Conservation (phyloP, 2,329 filamentous ascomycete species). For the Penicillium aurantiogriseum region DNA sequence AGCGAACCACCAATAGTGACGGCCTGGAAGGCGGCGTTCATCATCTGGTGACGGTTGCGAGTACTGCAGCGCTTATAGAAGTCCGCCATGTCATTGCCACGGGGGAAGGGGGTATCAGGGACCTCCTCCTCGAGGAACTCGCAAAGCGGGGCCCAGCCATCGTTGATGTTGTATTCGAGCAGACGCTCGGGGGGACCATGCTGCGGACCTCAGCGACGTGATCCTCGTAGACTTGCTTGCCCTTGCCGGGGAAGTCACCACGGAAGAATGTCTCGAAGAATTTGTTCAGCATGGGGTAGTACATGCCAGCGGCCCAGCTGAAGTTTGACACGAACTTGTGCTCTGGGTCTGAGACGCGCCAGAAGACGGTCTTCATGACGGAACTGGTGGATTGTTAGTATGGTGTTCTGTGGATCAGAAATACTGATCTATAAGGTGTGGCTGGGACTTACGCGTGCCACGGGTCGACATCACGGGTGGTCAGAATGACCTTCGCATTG, state of each 20-base stretch:
- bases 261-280: conserved; percentile 69
- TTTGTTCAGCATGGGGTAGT: conserved; percentile 68
- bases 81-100: conserved; percentile 54
- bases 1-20: conserved; percentile 51
- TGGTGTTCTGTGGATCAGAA: background rate
- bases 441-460: conserved; percentile 52
- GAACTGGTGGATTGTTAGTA: conserved; percentile 37
- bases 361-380: conserved; percentile 66
- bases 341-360: conserved; percentile 65
- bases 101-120: conserved; percentile 52
- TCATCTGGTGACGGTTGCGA: conserved; percentile 56
- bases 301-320: conserved; percentile 66
- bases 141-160: conserved; percentile 56
- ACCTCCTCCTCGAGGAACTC: conserved; percentile 55
- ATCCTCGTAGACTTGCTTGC: conserved; percentile 61
- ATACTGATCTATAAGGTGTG: background rate
- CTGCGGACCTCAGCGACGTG: conserved; percentile 55
- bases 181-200: conserved; percentile 51
- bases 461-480: conserved; percentile 63
- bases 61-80: conserved; percentile 56
- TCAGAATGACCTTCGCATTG: conserved; percentile 69
- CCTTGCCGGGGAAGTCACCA: conserved; percentile 63
- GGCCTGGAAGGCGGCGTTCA: conserved; percentile 54
- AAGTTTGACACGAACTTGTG: conserved; percentile 55
- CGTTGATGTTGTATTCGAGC: conserved; percentile 54